Evolutionary conservation across 257 asterid genomes (phyloP).

Genomic region (Solanum arcanum): DNA sequence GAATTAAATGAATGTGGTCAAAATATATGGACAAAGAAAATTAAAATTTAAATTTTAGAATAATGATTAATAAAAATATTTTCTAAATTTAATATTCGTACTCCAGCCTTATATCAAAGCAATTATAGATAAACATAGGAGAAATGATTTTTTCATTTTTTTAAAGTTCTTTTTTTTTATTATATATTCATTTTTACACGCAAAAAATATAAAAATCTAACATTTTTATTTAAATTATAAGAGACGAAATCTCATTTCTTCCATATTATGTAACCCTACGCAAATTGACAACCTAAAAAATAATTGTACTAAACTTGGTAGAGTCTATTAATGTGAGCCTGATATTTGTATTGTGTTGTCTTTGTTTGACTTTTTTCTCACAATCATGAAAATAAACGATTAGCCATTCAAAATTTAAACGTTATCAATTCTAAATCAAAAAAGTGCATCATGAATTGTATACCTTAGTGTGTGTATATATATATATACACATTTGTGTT

Average conservation of each 20-base stretch:
- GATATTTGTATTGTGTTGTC: background rate
- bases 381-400: background rate
- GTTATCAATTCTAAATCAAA: background rate
- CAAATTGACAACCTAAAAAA: background rate
- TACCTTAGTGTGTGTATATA: background rate
- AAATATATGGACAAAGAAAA: fast-evolving
- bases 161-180: no score
- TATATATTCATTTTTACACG: background rate
- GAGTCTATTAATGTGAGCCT: background rate
- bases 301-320: background rate
- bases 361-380: background rate
- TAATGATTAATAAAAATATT: background rate
- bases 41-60: background rate
- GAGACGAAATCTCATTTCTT: background rate
- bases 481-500: no score
- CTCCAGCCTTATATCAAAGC: background rate
- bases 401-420: background rate
- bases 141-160: background rate
- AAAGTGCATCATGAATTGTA: background rate
- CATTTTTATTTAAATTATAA: background rate
- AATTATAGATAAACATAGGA: background rate
- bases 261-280: background rate
- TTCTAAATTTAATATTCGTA: no score
- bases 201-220: background rate
- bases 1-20: background rate